A percentile compares a stretch with the other conserved stretches of the same genome.
These are phyloP conservation scores for Paracorniculantispora psalliotae DNA, from an alignment of 2,329 filamentous ascomycete species.

Conservation along the genomic window DNA sequence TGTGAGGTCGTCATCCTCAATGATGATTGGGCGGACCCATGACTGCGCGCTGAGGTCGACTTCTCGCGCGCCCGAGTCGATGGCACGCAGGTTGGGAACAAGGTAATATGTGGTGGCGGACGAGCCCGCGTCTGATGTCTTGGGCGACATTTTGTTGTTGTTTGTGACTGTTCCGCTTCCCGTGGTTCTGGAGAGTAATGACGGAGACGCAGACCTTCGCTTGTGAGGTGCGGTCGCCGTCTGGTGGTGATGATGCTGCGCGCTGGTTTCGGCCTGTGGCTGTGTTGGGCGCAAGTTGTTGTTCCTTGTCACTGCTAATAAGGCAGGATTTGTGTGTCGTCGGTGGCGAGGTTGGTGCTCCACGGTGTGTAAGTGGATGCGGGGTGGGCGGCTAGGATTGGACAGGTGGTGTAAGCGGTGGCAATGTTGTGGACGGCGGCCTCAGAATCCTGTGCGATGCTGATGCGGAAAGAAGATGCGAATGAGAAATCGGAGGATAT, in stretches of 20 bases:
- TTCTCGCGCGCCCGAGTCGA: constrained; percentile 30
- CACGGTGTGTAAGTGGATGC: constrained; percentile 12
- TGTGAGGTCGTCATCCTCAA: constrained; percentile 57
- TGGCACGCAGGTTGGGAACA: constrained; percentile 28
- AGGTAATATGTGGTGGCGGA: constrained; percentile 20
- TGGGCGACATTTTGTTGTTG: constrained; percentile 5
- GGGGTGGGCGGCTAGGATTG: neutral
- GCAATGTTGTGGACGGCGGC: neutral
- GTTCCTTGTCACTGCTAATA: neutral
- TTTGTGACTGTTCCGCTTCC: neutral
- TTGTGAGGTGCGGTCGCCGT: neutral
- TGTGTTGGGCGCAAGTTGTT: neutral
- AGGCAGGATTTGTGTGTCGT: constrained; percentile 2
- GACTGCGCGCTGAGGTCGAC: constrained; percentile 30
- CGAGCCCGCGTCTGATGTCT: neutral
- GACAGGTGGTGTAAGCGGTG: neutral
- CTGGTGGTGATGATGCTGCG: neutral
- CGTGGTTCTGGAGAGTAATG: too few relatives aligned
- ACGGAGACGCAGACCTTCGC: neutral
- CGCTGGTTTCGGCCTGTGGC: neutral
- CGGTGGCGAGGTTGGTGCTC: constrained; percentile 11
- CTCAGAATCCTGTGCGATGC: neutral
- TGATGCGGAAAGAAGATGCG: neutral
- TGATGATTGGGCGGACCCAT: constrained; percentile 52
- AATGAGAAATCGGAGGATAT: neutral